Base-by-base conservation (phyloP, 2,329 filamentous ascomycete species). In the Sporothrix globosa region DNA sequence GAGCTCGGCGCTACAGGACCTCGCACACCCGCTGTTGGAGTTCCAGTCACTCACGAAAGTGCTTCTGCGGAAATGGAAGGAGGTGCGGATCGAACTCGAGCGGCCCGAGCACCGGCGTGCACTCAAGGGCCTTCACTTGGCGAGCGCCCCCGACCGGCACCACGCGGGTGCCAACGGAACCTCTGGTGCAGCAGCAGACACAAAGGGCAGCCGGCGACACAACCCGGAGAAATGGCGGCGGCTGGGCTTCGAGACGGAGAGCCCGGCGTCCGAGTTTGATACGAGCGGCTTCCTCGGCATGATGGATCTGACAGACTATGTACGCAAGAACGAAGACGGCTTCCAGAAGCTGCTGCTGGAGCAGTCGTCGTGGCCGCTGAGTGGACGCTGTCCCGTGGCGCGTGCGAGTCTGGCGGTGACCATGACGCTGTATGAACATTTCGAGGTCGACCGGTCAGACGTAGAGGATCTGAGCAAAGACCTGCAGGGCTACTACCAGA, bases 251-350 rank as follows among this genome's bases (percentile, higher is more conserved):
- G 91, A 96, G 79, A 91, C 91, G 0, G 96, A 99, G 80, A 94
- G 88, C 74, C 96, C 96, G 3, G 90, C 90, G 0, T 86, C 86
- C 75, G 96, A 99, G 75, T 98, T 99, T 77, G 90, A 93, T 24
- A 84, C 88, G 52, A 91, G 92, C 39, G 96, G 96, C 0, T 98
- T 94, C 78, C 81, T 99, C 69, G 96, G 96, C 39, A 92, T 99
- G 88, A 98, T 99, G 94, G 96, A 99, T 79, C 81, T 99, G 76
- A 92, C 93, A 2, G 94, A 98, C 79, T 99, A 93, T 78, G 93
- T 97, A 65, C 88, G 91, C 76, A 97, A 93, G 78, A 90, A 97
- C 77, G 93, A 97, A 78, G 94, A 97, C 77, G 88, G 89, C 13
- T 98, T 97, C 75, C 94, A 97, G 78, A 97, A 97, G 81, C 84